Conservation (phyloP, 2,329 filamentous ascomycete genomes). For the Metarhizium anisopliae region DNA sequence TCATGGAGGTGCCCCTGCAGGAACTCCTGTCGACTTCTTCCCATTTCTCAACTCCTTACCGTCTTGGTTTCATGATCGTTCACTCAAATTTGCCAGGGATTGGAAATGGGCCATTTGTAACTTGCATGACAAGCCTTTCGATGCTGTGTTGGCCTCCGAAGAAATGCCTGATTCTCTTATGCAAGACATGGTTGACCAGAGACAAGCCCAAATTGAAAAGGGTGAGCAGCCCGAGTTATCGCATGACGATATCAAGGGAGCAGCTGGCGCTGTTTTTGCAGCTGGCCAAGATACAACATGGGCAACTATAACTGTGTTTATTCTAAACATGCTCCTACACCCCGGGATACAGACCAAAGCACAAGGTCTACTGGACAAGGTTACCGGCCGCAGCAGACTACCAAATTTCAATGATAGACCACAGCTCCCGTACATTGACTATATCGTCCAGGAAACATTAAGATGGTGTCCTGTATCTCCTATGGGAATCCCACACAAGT, state of each 20-base stretch:
- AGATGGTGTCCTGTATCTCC: conserved; percentile 37
- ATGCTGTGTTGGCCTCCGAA: conserved; percentile 21
- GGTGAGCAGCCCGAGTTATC: conserved; percentile 24
- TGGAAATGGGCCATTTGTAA: conserved; percentile 24
- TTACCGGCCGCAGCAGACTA: conserved; percentile 34
- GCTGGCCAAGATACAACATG: conserved; percentile 38
- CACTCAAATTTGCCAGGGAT: conserved; percentile 19
- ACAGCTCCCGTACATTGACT: conserved; percentile 33
- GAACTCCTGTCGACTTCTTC: conserved; percentile 38
- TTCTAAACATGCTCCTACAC: conserved; percentile 34
- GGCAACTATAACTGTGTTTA: conserved; percentile 32
- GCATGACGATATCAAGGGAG: conserved; percentile 38
- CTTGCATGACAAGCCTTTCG: conserved; percentile 36
- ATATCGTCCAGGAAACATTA: conserved; percentile 36
- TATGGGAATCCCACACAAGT: conserved; percentile 44
- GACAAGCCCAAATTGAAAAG: conserved; percentile 13
- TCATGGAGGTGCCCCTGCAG: conserved; percentile 20
- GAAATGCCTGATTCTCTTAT: conserved; percentile 21
- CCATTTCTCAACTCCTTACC: conserved; percentile 35
- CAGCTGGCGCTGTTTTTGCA: conserved; percentile 37
- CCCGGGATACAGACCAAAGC: conserved; percentile 37
- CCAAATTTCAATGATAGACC: conserved; percentile 36
- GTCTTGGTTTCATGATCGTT: conserved; percentile 22
- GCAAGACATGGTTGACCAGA: conserved; percentile 17
- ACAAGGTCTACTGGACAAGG: conserved; percentile 34